Base-by-base conservation (phyloP, 1,284 basidiomycete genomes). In the Volvariella volvacea region DNA sequence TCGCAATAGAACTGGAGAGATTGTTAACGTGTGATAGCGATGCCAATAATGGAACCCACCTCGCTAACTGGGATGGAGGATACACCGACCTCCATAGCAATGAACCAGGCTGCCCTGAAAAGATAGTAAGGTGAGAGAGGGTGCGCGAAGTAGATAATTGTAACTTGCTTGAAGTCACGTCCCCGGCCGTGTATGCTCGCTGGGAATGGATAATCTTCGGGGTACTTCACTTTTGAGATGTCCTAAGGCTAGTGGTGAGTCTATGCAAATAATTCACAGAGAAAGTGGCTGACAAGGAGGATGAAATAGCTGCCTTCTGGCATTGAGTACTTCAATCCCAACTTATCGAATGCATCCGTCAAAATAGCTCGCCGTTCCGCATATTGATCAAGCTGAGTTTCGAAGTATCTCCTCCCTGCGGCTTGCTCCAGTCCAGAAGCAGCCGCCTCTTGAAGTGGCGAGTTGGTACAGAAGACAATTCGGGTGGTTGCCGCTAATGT, bases 401-500 rank as follows among this genome's bases (percentile, higher is more conserved):
- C 77, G 56, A 97, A 94, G 71, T 92, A 99, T 37, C 74, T 62
- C 48, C 81, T 76, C 52, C 86, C 65, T 8, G 66, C 64, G 1
- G 87, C 91, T 55, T 85, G 73, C 62, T 91, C 88, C 45, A 96
- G 70, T 22, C 93, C 96, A 15, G 77, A 75, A 0, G 96, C 95
- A 15, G 82, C 83, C 12, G 93, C 93, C 68, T 96, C 93, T 64
- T 97, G 92, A 48, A 93, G 69, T 7, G 90, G 88, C 0, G 90
- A 92, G 66, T 94, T 95, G 48, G 85, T 82, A 66, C 89, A 94
- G 68, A 98, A 99, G 15, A 97, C 88, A 58, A 99, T 95, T 34
- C 95, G 84, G 0, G 92, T 94, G 42, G 84, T 84, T 0, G 92
- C 95, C 2, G 92, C 92, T 16, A 96, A 74, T 3, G 91, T 86